Evolutionary conservation across 495 filamentous ascomycete genomes (phyloP).

Genomic region (Trichoderma gamsii): DNA sequence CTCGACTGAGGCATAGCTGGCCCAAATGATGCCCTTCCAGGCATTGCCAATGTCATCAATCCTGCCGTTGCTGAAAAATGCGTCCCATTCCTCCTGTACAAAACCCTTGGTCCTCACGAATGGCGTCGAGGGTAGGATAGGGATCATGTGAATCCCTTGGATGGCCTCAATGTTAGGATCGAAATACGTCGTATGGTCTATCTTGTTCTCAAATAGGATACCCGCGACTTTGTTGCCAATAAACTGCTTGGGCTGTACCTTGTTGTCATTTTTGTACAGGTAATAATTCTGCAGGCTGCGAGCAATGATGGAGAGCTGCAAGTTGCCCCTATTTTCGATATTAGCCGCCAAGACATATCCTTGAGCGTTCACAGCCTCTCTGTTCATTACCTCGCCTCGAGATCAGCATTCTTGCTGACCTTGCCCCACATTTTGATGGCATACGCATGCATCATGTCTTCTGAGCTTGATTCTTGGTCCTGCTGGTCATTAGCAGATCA

Average conservation of each 20-base stretch:
- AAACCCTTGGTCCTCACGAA: constrained; percentile 64
- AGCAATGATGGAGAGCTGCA: constrained; percentile 72
- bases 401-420: constrained; percentile 63
- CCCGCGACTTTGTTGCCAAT: constrained; percentile 82
- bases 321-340: constrained; percentile 50
- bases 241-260: constrained; percentile 70
- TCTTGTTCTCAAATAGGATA: constrained; percentile 95
- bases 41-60: constrained; percentile 60
- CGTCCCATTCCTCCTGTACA: constrained; percentile 79
- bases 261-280: constrained; percentile 63
- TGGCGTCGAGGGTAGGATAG: constrained; percentile 65
- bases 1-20: constrained; percentile 74
- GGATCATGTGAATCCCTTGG: constrained; percentile 96
- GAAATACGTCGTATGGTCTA: constrained; percentile 94
- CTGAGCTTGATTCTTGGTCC: constrained; percentile 85
- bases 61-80: constrained; percentile 60
- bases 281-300: constrained; percentile 75
- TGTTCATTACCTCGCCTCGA: constrained; percentile 64
- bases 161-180: constrained; percentile 74
- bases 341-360: not conserved
- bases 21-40: constrained; percentile 81
- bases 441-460: constrained; percentile 85
- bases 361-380: not conserved
- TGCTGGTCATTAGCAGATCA: not conserved
- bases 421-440: constrained; percentile 91